phyloP scores from a whole-genome alignment of 208 protist species.

The Trypanosoma theileri region DNA sequence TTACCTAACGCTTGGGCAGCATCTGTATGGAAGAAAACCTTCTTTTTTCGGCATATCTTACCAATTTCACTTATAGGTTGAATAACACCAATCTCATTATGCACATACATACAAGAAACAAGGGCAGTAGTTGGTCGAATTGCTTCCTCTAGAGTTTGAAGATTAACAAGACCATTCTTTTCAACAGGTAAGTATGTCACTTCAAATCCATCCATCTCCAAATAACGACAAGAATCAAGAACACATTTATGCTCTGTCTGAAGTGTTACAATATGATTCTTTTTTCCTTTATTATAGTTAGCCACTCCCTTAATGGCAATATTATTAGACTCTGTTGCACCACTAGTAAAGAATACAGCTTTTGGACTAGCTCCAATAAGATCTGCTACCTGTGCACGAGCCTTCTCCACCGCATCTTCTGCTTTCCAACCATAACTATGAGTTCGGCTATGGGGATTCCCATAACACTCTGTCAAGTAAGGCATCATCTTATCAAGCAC shows the following conservation, averaged over 20 bases:
- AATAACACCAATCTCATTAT: conserved; percentile 99
- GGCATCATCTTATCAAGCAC: conserved; percentile 99
- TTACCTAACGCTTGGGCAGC: conserved; percentile 98
- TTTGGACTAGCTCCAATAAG: conserved; percentile 96
- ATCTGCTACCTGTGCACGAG: conserved; percentile 86
- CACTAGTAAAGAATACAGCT: conserved; percentile 99
- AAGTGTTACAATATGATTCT: conserved; percentile 98
- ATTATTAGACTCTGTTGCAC: conserved; percentile 99
- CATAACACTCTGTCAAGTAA: conserved; percentile 96
- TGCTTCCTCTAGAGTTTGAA: conserved; percentile 89
- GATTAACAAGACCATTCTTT: conserved; percentile 96
- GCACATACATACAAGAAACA: conserved; percentile 98
- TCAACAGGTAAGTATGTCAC: conserved; percentile 98
- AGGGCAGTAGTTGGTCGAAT: conserved; percentile 95
- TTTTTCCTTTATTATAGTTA: conserved; percentile 96
- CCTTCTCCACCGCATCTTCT: conserved; percentile 94
- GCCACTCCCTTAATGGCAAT: conserved; percentile 98
- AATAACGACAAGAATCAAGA: conserved; percentile 96
- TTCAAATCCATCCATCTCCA: conserved; percentile 96
- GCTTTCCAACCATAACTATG: conserved; percentile 98
- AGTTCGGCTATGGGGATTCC: conserved; percentile 98
- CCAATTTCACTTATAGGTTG: conserved; percentile 97
- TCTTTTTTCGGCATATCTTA: conserved; percentile 91
- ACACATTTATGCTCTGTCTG: conserved; percentile 99
- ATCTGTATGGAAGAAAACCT: conserved; percentile 98